Percentiles rank a stretch among this genome's conserved stretches.
These are phyloP conservation scores for Hemileccinum impolitum DNA, from an alignment of 768 basidiomycete species.

Conservation along the genomic window DNA sequence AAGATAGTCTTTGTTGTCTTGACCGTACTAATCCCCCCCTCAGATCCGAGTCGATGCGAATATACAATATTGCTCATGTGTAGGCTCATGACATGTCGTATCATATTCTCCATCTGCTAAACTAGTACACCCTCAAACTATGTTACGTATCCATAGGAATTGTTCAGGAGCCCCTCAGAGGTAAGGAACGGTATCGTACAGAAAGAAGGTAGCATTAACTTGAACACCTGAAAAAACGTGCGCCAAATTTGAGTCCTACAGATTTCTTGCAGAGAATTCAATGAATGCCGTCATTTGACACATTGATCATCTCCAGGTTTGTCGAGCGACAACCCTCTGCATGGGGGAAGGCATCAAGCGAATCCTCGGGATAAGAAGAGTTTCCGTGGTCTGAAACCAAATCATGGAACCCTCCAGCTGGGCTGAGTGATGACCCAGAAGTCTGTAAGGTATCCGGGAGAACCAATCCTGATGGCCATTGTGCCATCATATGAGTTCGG, in stretches of 20 bases:
- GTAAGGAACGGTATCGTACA: background rate
- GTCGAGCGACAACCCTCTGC: slow-evolving; percentile 8
- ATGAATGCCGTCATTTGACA: background rate
- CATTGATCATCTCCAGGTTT: background rate
- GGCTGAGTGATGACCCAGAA: background rate
- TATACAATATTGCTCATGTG: too few relatives aligned
- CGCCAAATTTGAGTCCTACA: background rate
- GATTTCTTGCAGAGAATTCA: background rate
- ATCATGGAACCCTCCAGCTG: background rate
- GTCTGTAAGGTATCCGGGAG: background rate
- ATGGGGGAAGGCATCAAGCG: background rate
- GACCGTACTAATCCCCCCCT: too few relatives aligned
- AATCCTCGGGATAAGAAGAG: slow-evolving; percentile 1
- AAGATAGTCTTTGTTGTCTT: too few relatives aligned
- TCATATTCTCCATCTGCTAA: background rate
- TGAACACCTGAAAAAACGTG: background rate
- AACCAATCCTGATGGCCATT: slow-evolving; percentile 3
- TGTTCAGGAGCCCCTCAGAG: background rate
- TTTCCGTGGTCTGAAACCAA: slow-evolving; percentile 2
- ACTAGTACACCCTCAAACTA: background rate
- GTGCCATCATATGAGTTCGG: slow-evolving; percentile 1
- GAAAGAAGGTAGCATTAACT: background rate
- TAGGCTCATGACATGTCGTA: background rate
- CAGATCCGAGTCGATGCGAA: too few relatives aligned
- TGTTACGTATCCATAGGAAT: background rate